A percentile compares a stretch with the other conserved stretches of the same genome.
phyloP scores from a whole-genome alignment of 345 rosid species.

The Lepidium sativum region DNA sequence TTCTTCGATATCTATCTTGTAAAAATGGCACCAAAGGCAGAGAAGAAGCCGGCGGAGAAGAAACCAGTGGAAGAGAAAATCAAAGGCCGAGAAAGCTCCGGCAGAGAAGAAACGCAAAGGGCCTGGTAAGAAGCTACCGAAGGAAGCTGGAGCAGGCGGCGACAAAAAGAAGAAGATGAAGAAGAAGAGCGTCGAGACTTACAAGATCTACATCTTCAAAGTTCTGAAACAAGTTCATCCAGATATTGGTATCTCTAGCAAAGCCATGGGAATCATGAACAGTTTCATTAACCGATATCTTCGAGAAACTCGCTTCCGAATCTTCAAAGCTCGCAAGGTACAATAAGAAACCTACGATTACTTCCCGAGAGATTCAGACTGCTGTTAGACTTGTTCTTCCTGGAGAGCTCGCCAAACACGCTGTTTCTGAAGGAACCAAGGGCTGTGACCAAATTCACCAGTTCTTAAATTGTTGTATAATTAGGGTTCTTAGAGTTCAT shows the following conservation, averaged over 20 bases:
- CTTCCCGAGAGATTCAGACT: constrained; percentile 37
- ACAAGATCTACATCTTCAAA: constrained; percentile 54
- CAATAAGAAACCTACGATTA: constrained; percentile 44
- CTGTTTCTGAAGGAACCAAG: constrained; percentile 18
- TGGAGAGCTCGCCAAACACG: constrained; percentile 10
- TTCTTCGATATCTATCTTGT: background rate
- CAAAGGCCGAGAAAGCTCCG: constrained; percentile 42
- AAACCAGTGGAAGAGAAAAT: constrained; percentile 39
- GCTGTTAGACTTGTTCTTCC: constrained; percentile 17
- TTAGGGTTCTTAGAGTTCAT: constrained; percentile 14
- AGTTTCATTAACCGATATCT: constrained; percentile 24
- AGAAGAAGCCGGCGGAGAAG: constrained; percentile 27
- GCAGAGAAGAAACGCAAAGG: constrained; percentile 53
- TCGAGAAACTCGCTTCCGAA: constrained; percentile 41
- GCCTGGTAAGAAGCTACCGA: constrained; percentile 42
- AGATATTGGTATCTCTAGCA: constrained; percentile 28
- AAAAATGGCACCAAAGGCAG: constrained; percentile 46
- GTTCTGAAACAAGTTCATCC: constrained; percentile 52
- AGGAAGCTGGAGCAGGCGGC: constrained; percentile 29
- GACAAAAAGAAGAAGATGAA: constrained; percentile 44
- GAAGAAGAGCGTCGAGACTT: constrained; percentile 43
- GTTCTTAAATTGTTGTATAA: constrained; percentile 26
- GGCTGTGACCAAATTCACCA: constrained; percentile 41
- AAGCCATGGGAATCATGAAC: constrained; percentile 29
- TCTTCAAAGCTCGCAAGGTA: constrained; percentile 37